Evolutionary conservation across 768 basidiomycete species (phyloP), one percentile per base, ranked within the genome.

Genomic region (Pulveroboletus sp.): DNA sequence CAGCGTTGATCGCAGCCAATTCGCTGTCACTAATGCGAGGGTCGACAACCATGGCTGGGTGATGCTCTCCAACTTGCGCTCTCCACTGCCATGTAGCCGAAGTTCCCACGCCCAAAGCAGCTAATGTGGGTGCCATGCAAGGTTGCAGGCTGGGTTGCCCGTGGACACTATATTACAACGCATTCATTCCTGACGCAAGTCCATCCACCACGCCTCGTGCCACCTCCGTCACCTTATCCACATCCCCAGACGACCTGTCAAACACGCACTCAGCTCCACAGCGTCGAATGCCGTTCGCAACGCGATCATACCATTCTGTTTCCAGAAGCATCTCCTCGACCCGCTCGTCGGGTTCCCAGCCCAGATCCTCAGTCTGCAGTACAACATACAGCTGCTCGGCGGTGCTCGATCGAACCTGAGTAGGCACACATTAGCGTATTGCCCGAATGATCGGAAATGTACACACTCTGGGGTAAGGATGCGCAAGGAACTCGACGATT

Each of bases 301-400:
- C 40, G 24, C 32, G 32, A 41, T 66, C 79, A 49, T 50, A 90
- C 90, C 90, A 93, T 66, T 87, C 85, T 20, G 90, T 91, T 64
- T 93, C 87, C 23, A 93, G 69, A 34, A 93, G 65, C 12, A 87
- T 62, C 13, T 84, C 79, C 60, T 91, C 88, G 1, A 79, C 74
- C 23, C 43, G 55, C 33, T 77, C 79, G 32, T 84, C 82, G 9
- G 81, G 81, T 14, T 88, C 86, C 47, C 73, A 66, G 0, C 75
- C 82, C 9, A 87, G 60, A 55, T 90, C 89, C 39, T 75, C 75
- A 56, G 80, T 80, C 63, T 92, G 88, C 31, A 94, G 66, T 14
- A 81, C 75, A 23, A 90, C 71, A 61, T 93, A 97, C 8, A 97
- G 65, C 53, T 86, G 80, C 65, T 95, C 94, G 3, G 91, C 89